Evolutionary conservation across 805 yeast species (phyloP), one percentile per base, ranked within the genome.

Genomic region (Pichia phayaonensis): DNA sequence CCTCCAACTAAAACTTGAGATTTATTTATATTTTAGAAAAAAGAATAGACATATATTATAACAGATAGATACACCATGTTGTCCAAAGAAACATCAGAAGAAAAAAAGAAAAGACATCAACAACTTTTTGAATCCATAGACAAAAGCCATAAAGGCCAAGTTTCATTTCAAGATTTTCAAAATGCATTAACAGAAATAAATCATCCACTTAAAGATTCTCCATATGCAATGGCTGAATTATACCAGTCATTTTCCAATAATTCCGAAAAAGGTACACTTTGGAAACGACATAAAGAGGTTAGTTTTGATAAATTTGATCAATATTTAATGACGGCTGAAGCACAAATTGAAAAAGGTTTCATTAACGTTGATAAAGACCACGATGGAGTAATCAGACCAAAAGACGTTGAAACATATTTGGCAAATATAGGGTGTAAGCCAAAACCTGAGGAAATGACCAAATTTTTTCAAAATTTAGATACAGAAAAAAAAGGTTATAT

Each of bases 261-360:
- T 34, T 49, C 59, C 0, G 43, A 44, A 22, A 51, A 26, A 18
- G 46, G 44, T 7, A 7, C 27, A 2, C 41, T 52, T 20, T 51
- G 52, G 54, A 49, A 43, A 43, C 57, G 50, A 42, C 52, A 23
- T 38, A 46, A 36, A 76, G 81, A 52, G 66, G 75, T 85, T 23
- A 86, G 82, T 59, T 82, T 77, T 56, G 74, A 73, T 20, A 88
- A 84, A 60, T 88, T 88, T 64, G 76, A 81, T 57, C 67, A 69
- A 27, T 89, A 86, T 66, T 74, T 86, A 26, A 62, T 71, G 11
- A 72, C 72, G 16, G 88, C 95, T 1, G 96, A 89, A 60, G 68
- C 71, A 16, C 92, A 86, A 61, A 84, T 88, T 50, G 73, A 74
- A 36, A 69, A 67, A 42, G 94, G 95, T 0, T 88, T 89, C 64